Conservation (phyloP, 129 eudicot species). For the Centella asiatica region DNA sequence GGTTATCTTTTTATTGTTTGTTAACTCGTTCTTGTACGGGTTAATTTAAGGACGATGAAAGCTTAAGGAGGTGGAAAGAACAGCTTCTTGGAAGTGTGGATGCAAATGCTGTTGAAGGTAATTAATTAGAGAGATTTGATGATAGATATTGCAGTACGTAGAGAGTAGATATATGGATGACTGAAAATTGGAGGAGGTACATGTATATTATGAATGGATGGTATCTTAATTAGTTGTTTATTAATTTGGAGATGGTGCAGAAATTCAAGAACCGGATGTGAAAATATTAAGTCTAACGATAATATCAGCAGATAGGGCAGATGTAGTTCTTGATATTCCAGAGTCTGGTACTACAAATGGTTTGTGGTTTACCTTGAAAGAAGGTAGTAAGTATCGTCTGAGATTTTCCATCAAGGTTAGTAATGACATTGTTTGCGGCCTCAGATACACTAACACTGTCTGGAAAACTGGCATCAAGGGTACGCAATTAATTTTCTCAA, state of each 20-base stretch:
- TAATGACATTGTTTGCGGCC: slow-evolving; percentile 69
- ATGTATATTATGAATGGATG: too few species aligned
- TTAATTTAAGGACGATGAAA: slow-evolving; percentile 59
- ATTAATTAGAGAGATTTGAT: too few species aligned
- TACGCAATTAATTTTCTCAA: slow-evolving; percentile 12
- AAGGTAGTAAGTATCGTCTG: slow-evolving; percentile 54
- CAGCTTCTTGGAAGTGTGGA: slow-evolving; percentile 31
- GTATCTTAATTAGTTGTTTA: background rate
- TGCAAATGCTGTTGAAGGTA: slow-evolving; percentile 39
- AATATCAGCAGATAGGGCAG: slow-evolving; percentile 38
- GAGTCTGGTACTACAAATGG: slow-evolving; percentile 54
- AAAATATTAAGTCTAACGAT: slow-evolving; percentile 60
- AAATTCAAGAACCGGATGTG: slow-evolving; percentile 60
- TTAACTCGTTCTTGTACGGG: background rate
- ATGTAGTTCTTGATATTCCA: slow-evolving; percentile 57
- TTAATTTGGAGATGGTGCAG: slow-evolving; percentile 13
- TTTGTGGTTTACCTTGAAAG: slow-evolving; percentile 67
- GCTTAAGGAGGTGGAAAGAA: slow-evolving; percentile 80
- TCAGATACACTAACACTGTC: slow-evolving; percentile 61
- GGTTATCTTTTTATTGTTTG: background rate
- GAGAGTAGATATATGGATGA: too few species aligned
- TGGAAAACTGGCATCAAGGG: slow-evolving; percentile 80
- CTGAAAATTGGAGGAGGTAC: too few species aligned
- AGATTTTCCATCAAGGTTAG: slow-evolving; percentile 54
- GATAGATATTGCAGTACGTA: too few species aligned